Evolutionary conservation across 208 protist genomes (phyloP), one percentile per base, ranked within the genome.

Genomic region (Herpetomonas samuelpessoai): DNA sequence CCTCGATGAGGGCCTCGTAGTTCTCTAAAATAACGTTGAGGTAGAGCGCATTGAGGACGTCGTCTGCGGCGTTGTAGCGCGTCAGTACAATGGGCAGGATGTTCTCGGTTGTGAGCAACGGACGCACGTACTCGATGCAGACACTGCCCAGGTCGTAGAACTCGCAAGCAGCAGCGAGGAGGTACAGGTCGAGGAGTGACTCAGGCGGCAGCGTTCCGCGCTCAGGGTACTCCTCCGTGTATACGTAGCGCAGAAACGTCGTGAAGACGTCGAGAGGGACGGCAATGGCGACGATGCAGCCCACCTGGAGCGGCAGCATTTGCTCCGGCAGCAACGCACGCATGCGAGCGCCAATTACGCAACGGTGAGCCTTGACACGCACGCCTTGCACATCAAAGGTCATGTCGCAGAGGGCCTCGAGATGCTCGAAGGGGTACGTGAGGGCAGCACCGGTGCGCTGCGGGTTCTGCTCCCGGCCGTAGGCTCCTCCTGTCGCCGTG

Each of bases 171-270:
- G 76, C 62, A 14, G 81, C 69, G 4, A 96, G 71, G 19, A 92
- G 68, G 59, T 96, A 96, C 12, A 96, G 60, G 61, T 93, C 86
- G 2, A 96, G 67, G 29, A 96, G 71, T 28, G 83, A 79, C 73
- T 96, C 86, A 0, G 82, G 67, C 22, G 80, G 69, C 46, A 93
- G 57, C 46, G 86, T 70, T 3, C 82, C 86, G 12, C 77, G 67
- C 51, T 93, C 83, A n/a, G 89, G 89, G 52, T 61, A 76, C 51
- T 93, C 86, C 65, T 96, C 86, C 22, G 89, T 91, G 76, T 96
- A 96, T 2, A 93, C 74, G 68, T 91, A 96, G 19, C 79, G 74
- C 41, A 96, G 65, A 51, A 96, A 96, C 0, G 78, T 75, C 2
- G 76, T 82, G 68, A 96, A 93, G 39, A 96, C 89, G 57, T 86